phyloP scores from a whole-genome alignment of 2,329 filamentous ascomycete species.

The Trichophyton simii region DNA sequence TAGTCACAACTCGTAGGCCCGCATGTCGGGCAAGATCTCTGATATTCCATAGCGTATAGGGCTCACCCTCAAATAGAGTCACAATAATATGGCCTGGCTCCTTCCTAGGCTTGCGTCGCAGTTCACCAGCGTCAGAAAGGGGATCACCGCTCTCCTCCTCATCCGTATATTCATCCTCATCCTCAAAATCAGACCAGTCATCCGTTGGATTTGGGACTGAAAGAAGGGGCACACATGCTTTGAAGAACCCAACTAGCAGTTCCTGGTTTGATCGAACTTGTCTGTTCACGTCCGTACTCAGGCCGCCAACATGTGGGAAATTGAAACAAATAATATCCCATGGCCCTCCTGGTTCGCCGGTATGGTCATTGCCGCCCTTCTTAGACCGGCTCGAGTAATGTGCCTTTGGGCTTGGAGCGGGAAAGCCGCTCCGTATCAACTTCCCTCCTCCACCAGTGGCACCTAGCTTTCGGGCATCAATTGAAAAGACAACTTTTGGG shows the following conservation, averaged over 20 bases:
- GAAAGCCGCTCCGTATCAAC: constrained; percentile 31
- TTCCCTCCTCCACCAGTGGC: constrained; percentile 28
- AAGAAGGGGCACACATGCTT: constrained; percentile 31
- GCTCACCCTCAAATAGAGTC: constrained; percentile 83
- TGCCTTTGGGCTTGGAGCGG: constrained; percentile 1
- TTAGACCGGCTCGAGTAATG: not conserved
- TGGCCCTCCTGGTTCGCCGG: constrained; percentile 21
- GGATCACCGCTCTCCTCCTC: constrained; percentile 11
- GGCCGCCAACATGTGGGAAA: constrained; percentile 90
- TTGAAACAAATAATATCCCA: constrained; percentile 86
- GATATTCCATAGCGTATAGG: constrained; percentile 93
- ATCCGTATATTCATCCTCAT: not conserved
- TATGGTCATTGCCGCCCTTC: not conserved
- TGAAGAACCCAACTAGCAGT: constrained; percentile 39
- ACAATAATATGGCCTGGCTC: constrained; percentile 53
- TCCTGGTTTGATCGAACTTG: constrained; percentile 85
- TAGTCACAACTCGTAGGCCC: constrained; percentile 35
- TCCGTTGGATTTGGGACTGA: constrained; percentile 19
- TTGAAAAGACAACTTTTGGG: constrained; percentile 29
- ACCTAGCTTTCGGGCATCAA: constrained; percentile 34
- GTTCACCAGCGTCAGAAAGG: constrained; percentile 14
- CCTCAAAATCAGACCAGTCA: constrained; percentile 14
- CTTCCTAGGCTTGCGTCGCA: constrained; percentile 13
- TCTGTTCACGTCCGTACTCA: constrained; percentile 83
- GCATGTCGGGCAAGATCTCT: constrained; percentile 68